A percentile compares a stretch with the other conserved stretches of the same genome.
These are phyloP conservation scores for Tanacetum coccineum DNA, from an alignment of 129 eudicot genomes.

Conservation along the genomic window DNA sequence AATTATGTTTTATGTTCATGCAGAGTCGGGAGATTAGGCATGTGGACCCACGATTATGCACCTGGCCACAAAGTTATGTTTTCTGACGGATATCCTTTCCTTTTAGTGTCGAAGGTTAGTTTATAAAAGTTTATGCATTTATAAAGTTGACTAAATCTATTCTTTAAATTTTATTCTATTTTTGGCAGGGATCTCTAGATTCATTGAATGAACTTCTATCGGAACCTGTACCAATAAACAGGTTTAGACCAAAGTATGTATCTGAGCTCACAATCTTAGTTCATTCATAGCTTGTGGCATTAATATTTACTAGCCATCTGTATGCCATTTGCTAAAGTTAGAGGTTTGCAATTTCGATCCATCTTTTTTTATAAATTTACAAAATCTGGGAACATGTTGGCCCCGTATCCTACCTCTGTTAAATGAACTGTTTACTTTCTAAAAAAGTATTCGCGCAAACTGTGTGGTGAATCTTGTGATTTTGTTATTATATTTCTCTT, in stretches of 20 bases:
- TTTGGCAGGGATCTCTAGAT: constrained; percentile 68
- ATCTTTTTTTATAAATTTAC: too few relatives aligned
- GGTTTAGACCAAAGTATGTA: constrained; percentile 85
- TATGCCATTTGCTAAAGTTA: not conserved
- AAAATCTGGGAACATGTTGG: too few relatives aligned
- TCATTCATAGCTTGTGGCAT: not conserved
- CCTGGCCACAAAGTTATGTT: constrained; percentile 52
- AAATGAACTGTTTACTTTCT: not conserved
- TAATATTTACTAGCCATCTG: too few relatives aligned
- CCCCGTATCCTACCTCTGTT: too few relatives aligned
- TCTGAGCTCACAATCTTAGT: not conserved
- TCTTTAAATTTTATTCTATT: not conserved
- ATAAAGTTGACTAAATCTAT: not conserved
- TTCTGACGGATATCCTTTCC: constrained; percentile 61
- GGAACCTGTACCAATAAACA: constrained; percentile 65
- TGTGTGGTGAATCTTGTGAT: too few relatives aligned
- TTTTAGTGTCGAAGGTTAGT: constrained; percentile 71
- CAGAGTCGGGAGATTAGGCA: constrained; percentile 48
- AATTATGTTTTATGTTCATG: constrained; percentile 1
- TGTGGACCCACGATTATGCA: constrained; percentile 50
- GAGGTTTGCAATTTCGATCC: not conserved
- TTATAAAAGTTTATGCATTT: not conserved
- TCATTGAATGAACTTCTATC: constrained; percentile 57
- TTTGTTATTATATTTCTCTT: too few relatives aligned
- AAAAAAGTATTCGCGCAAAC: too few relatives aligned